Percentiles rank a stretch among this genome's conserved stretches.
Evolutionary conservation across 2,329 filamentous ascomycete genomes (phyloP).

Genomic region (Paradendryphiella salina): DNA sequence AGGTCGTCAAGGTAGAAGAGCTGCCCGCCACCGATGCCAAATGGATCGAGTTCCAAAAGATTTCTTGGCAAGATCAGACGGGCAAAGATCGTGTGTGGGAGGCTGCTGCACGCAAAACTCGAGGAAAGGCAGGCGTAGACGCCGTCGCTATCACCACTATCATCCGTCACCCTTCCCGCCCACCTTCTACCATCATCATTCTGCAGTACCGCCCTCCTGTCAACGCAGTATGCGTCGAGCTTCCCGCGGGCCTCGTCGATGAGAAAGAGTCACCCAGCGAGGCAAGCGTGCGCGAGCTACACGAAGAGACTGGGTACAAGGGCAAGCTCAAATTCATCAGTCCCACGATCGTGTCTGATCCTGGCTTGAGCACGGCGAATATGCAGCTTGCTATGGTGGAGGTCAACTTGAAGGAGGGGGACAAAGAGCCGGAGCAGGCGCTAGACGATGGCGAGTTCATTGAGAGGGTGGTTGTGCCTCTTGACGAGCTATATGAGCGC

Average conservation of each 20-base stretch:
- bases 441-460: slow-evolving; percentile 66
- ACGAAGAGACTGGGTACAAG: slow-evolving; percentile 66
- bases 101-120: slow-evolving; percentile 56
- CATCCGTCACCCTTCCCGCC: slow-evolving; percentile 52
- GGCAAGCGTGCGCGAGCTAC: slow-evolving; percentile 61
- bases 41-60: slow-evolving; percentile 61
- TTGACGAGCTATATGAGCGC: slow-evolving; percentile 60
- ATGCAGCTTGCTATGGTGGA: slow-evolving; percentile 65
- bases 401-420: slow-evolving; percentile 57
- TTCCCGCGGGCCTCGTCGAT: slow-evolving; percentile 64
- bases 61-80: slow-evolving; percentile 55
- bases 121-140: slow-evolving; percentile 60
- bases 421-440: slow-evolving; percentile 59
- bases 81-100: slow-evolving; percentile 56
- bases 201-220: slow-evolving; percentile 65
- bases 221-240: slow-evolving; percentile 61
- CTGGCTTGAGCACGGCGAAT: slow-evolving; percentile 63
- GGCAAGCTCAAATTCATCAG: slow-evolving; percentile 57
- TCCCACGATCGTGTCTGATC: slow-evolving; percentile 69
- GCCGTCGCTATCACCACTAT: slow-evolving; percentile 64
- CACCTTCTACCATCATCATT: slow-evolving; percentile 58
- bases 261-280: slow-evolving; percentile 59
- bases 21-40: slow-evolving; percentile 57
- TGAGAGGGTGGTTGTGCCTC: slow-evolving; percentile 61
- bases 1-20: slow-evolving; percentile 48